phyloP scores from a whole-genome alignment of 1,139 yeast genomes.

The Nakaseomyces nivariensis region DNA sequence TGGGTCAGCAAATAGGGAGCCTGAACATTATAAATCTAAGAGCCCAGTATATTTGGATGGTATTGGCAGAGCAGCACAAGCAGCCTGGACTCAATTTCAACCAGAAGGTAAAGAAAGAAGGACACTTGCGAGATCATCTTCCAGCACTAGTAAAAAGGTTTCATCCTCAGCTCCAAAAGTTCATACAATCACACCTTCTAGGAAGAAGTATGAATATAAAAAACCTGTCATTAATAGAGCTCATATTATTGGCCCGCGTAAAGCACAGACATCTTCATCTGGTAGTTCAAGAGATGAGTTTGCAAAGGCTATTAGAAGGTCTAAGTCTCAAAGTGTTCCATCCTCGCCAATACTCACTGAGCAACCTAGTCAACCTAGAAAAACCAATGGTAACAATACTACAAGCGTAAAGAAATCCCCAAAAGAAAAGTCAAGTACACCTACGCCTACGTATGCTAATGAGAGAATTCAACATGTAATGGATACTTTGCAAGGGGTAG shows the following conservation, averaged over 20 bases:
- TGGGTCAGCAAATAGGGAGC: conserved; percentile 3
- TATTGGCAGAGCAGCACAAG: conserved; percentile 15
- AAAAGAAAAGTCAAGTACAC: neutral
- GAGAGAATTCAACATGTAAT: conserved; percentile 10
- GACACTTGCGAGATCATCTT: neutral
- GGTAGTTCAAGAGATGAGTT: conserved; percentile 2
- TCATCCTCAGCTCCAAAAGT: neutral
- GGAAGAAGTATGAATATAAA: conserved; percentile 14
- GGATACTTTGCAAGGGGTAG: conserved; percentile 33
- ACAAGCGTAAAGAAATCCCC: neutral
- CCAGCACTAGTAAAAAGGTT: neutral
- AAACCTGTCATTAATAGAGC: conserved; percentile 20
- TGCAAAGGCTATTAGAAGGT: neutral
- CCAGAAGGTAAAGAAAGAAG: conserved; percentile 3
- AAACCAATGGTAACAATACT: neutral
- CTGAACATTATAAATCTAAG: neutral
- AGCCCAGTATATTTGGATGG: conserved; percentile 11
- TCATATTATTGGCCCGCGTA: conserved; percentile 12
- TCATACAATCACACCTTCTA: neutral
- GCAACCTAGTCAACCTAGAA: neutral
- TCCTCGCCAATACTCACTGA: conserved; percentile 3
- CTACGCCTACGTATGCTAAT: neutral
- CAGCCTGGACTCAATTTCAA: conserved; percentile 13
- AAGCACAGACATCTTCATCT: neutral
- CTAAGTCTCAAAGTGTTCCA: conserved; percentile 3